Conservation (phyloP, 176 grass and related monocot genomes). For the Dactylis glomerata region DNA sequence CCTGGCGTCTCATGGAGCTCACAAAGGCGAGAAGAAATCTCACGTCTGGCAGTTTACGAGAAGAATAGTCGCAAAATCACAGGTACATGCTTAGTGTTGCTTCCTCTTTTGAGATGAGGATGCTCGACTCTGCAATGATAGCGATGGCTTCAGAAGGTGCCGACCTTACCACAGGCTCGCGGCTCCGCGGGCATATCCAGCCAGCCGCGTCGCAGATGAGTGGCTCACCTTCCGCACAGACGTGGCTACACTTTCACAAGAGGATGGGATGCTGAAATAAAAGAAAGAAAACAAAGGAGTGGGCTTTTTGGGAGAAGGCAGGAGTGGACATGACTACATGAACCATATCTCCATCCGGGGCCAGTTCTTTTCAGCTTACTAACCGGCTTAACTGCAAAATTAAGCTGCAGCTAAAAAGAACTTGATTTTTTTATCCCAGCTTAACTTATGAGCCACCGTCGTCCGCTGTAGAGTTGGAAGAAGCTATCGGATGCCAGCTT, state of each 20-base stretch:
- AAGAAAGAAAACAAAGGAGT: background rate
- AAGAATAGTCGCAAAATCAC: background rate
- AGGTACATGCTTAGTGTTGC: background rate
- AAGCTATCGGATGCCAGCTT: too few relatives aligned
- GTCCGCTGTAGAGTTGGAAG: too few relatives aligned
- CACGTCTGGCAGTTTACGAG: background rate
- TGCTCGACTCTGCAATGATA: constrained; percentile 4
- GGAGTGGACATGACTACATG: too few relatives aligned
- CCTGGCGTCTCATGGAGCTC: background rate
- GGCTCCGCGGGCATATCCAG: constrained; percentile 18
- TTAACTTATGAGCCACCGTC: too few relatives aligned
- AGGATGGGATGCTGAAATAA: background rate
- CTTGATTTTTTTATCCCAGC: too few relatives aligned
- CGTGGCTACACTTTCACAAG: constrained; percentile 19
- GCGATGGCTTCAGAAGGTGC: constrained; percentile 18
- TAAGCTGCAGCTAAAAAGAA: too few relatives aligned
- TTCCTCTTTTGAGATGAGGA: background rate
- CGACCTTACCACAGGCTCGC: constrained; percentile 1
- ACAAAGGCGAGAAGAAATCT: constrained; percentile 18
- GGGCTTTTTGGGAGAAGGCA: too few relatives aligned
- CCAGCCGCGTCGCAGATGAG: constrained; percentile 3
- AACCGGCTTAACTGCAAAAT: too few relatives aligned
- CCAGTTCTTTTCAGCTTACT: too few relatives aligned
- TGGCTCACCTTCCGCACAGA: constrained; percentile 21
- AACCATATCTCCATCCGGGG: too few relatives aligned